phyloP scores from a whole-genome alignment of 768 basidiomycete species.

The Calocera cornea region DNA sequence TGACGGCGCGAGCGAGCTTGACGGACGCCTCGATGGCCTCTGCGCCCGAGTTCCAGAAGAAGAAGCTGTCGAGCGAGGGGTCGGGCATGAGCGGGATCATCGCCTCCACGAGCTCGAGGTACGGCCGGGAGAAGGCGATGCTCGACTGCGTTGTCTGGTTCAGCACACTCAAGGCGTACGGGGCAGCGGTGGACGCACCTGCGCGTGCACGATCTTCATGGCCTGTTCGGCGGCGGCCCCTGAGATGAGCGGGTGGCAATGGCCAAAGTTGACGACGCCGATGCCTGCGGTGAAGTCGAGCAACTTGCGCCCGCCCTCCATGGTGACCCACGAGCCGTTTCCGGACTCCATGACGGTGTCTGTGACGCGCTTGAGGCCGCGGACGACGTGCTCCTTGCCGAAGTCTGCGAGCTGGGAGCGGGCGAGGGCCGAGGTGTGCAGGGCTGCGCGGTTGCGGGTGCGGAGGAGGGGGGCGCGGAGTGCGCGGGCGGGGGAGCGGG shows the following conservation, averaged over 20 bases:
- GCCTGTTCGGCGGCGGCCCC: conserved; percentile 82
- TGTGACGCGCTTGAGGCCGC: conserved; percentile 23
- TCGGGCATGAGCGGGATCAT: conserved; percentile 83
- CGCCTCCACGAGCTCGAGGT: conserved; percentile 72
- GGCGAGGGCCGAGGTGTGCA: conserved; percentile 37
- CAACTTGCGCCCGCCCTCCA: conserved; percentile 56
- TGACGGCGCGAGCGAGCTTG: conserved; percentile 70
- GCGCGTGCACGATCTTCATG: conserved; percentile 61
- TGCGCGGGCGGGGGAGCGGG: not conserved
- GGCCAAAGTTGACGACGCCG: conserved; percentile 75
- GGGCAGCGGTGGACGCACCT: conserved; percentile 34
- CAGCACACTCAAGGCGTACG: conserved; percentile 16
- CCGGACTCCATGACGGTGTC: conserved; percentile 25
- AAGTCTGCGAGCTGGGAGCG: conserved; percentile 24
- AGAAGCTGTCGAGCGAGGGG: conserved; percentile 84
- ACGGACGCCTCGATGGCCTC: conserved; percentile 85
- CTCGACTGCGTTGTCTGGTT: conserved; percentile 43
- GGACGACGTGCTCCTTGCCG: conserved; percentile 24
- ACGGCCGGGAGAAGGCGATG: conserved; percentile 76
- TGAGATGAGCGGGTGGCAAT: conserved; percentile 77
- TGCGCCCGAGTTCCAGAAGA: conserved; percentile 93
- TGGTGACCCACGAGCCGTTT: conserved; percentile 53
- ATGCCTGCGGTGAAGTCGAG: conserved; percentile 84
- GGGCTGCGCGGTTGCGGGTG: too few relatives aligned
- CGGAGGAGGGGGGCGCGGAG: not conserved